Base-by-base conservation (phyloP, 495 filamentous ascomycete genomes). In the Tetracladium setigerum region DNA sequence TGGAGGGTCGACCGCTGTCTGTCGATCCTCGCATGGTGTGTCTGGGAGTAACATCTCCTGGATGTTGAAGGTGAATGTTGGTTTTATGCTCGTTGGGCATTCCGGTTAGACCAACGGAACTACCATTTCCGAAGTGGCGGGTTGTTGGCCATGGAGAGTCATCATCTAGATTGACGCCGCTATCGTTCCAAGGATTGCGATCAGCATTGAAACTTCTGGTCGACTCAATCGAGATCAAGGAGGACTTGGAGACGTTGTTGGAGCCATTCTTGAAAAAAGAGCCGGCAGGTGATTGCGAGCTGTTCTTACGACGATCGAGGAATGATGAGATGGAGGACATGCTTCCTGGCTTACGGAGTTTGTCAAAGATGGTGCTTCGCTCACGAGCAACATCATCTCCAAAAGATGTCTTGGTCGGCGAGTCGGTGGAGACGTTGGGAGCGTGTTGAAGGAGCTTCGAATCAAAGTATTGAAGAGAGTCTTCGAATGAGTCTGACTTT, bases 401-500 rank as follows among this genome's bases (percentile, higher is more conserved):
- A 55, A 95, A 95, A 38, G 75, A 82, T 16, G 84, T 77, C 33
- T 74, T 72, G 13, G 87, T 94, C 2, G 89, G 89, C 24, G 89
- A 92, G 56, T 95, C 89, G 3, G 87, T 89, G 12, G 77, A 73
- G 17, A 90, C 71, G 27, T 81, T 79, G 24, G 88, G 88, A 9
- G 87, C 87, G 58, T 90, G 86, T 64, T 97, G 94, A 30, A 99
- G 74, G 30, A 99, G 69, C 67, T 96, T 96, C 0, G 89, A 92
- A 63, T 95, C 84, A 64, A 99, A 99, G 72, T 87, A 96, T 19
- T 87, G 90, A 27, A 95, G 76, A 34, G 88, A 90, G 50, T 97
- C 94, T 58, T 97, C 92, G 59, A 97, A 99, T 1, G 92, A 95
- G 66, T 99, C 92, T 4, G 92, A 96, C 71, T 97, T 96, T 41